Evolutionary conservation across 768 basidiomycete species (phyloP).

Genomic region (Boletus rubroflammeus): DNA sequence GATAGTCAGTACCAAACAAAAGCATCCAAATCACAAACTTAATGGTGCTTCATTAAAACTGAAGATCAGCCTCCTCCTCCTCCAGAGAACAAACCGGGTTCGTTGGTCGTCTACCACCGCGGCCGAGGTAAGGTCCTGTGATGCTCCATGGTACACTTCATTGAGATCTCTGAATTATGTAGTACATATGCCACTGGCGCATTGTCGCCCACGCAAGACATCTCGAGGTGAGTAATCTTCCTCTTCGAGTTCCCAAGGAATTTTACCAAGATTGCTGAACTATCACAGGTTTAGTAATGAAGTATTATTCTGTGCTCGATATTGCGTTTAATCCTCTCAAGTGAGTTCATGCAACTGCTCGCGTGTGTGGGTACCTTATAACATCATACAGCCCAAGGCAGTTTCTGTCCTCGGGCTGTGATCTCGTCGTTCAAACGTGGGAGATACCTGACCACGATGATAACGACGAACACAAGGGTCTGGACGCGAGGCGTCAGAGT

Average conservation of each 20-base stretch:
- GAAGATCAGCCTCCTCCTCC: conserved; percentile 30
- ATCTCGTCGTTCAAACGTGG: conserved; percentile 45
- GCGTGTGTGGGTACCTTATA: conserved; percentile 1
- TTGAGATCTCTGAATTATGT: conserved; percentile 1
- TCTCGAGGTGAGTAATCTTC: conserved; percentile 14
- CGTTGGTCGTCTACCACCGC: conserved; percentile 40
- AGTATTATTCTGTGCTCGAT: conserved; percentile 55
- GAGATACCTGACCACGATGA: conserved; percentile 24
- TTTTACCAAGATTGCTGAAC: not conserved
- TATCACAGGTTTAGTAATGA: conserved; percentile 24
- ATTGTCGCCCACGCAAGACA: conserved; percentile 18
- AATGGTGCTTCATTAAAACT: not conserved
- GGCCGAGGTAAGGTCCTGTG: conserved; percentile 22
- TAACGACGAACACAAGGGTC: conserved; percentile 7
- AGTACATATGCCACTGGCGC: conserved; percentile 20
- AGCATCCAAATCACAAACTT: conserved; percentile 15
- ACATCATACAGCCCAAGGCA: conserved; percentile 30
- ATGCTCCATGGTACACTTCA: not conserved
- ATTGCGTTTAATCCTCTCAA: conserved; percentile 50
- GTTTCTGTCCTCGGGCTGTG: conserved; percentile 49
- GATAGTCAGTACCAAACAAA: conserved; percentile 16
- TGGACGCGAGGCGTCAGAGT: conserved; percentile 16
- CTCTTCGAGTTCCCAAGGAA: not conserved
- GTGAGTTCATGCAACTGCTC: conserved; percentile 27
- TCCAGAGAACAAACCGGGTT: conserved; percentile 47